A percentile compares a stretch with the other conserved stretches of the same genome.
These are phyloP conservation scores for Sequoiadendron giganteum DNA, from an alignment of 75 land plant species.

Conservation along the genomic window DNA sequence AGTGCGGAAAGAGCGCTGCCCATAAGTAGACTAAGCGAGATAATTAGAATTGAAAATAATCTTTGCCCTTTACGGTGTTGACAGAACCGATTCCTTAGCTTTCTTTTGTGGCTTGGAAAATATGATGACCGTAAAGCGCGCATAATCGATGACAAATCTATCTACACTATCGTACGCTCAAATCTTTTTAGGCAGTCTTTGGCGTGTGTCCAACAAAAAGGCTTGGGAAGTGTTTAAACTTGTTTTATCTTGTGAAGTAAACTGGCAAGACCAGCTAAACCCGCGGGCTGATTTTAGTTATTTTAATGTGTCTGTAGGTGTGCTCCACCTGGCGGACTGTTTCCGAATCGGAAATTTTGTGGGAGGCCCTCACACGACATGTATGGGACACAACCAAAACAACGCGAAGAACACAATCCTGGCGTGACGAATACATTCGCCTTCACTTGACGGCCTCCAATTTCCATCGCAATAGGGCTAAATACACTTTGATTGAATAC, in stretches of 20 bases:
- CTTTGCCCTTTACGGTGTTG: neutral
- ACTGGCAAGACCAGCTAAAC: neutral
- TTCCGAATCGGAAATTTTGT: conserved; percentile 50
- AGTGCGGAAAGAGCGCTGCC: no score
- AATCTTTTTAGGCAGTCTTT: neutral
- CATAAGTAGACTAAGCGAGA: no score
- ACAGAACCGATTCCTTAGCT: neutral
- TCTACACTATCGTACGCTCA: neutral
- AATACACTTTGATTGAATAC: conserved; percentile 27
- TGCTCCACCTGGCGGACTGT: conserved; percentile 61
- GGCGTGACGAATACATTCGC: conserved; percentile 53
- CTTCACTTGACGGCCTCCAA: conserved; percentile 52
- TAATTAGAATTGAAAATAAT: no score
- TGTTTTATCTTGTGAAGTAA: neutral
- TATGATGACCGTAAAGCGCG: neutral
- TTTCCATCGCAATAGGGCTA: conserved; percentile 32
- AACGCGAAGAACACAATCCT: conserved; percentile 13
- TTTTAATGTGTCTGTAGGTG: conserved; percentile 31
- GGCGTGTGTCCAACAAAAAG: no score
- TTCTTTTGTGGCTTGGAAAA: neutral
- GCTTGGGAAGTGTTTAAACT: neutral
- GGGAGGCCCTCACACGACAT: conserved; percentile 29
- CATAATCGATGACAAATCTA: neutral
- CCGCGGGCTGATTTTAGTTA: neutral
- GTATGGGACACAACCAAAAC: conserved; percentile 36